Evolutionary conservation across 768 basidiomycete species (phyloP), one percentile per base, ranked within the genome.

Genomic region (Baorangia bicolor): DNA sequence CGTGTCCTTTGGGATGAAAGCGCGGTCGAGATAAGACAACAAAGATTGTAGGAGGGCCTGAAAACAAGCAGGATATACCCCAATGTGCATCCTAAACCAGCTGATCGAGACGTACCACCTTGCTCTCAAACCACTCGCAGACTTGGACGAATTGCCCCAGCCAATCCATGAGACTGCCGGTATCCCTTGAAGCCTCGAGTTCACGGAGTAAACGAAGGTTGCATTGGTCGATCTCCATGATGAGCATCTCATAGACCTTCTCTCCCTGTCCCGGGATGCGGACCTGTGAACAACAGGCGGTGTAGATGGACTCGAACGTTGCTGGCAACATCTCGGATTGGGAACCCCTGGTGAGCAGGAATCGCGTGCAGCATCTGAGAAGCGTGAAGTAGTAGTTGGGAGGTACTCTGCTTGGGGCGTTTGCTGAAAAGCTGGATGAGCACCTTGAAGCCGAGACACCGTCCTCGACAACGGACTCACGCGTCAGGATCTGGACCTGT

Each of bases 11-110:
- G 68, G 63, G 11, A 90, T 77, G 59, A 85, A 91, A 0, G 78
- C 77, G 64, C 87, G 82, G 64, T 94, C 90, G 48, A 93, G 70
- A 66, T 86, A 88, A 3, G 88, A 81, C 49, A 92, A 70, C 25
- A 92, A 70, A 0, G 86, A 86, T 57, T 80, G 72, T 3, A 92
- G 64, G 20, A 90, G 70, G 5, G 73, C 69, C 88, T 90, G 58
- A 23, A 23, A 58, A 40, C 34, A 11, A 39, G 11, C 18, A 38
- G 13, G 5, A 42, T 51, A 53, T 53, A 56, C 40, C 49, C 16
- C 46, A 33, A 20, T 28, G 14, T 3, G 35, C 33, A 10, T 33
- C 49, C 14, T 18, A 20, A 39, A 57, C 11, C n/a, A 10, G 18
- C 8, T 8, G 50, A 40, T 6, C 3, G 37, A 9, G 45, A 78